Percentiles rank a stretch among this genome's conserved stretches.
phyloP scores from a whole-genome alignment of 352 stramenopile genomes.

The Phytophthora niederhauseri region DNA sequence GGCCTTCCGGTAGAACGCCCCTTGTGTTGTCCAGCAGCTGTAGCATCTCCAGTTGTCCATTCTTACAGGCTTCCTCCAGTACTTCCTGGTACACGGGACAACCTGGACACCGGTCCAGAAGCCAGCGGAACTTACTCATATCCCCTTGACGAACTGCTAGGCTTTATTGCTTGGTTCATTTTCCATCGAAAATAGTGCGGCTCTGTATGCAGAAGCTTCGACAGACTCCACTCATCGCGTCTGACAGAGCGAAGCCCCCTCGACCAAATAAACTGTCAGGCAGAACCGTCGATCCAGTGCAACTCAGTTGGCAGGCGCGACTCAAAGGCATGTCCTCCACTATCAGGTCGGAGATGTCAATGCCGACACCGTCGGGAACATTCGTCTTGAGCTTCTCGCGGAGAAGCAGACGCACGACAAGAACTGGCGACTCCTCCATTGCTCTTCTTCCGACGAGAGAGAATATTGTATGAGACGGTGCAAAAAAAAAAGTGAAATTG shows the following conservation, averaged over 20 bases:
- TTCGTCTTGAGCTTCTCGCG: background rate
- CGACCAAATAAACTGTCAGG: background rate
- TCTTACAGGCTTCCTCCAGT: background rate
- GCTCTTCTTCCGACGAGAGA: background rate
- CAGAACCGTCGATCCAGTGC: background rate
- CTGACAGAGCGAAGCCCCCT: background rate
- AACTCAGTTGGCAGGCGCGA: background rate
- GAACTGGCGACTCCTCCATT: background rate
- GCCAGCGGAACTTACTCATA: background rate
- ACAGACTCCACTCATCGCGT: background rate
- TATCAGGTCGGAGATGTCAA: background rate
- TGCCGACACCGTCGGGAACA: background rate
- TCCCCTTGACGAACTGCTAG: background rate
- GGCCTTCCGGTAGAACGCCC: background rate
- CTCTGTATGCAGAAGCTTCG: background rate
- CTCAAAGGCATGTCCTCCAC: background rate
- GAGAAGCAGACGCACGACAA: background rate
- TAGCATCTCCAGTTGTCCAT: background rate
- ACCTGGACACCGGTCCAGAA: background rate
- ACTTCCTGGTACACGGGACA: background rate
- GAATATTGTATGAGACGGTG: background rate
- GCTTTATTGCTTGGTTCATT: background rate
- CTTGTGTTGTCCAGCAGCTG: background rate
- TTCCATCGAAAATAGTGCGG: background rate
- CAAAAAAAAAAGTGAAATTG: background rate